Percentiles rank a stretch among this genome's conserved stretches.
Conservation (phyloP, 2,329 filamentous ascomycete species). For the Ilyonectria robusta region DNA sequence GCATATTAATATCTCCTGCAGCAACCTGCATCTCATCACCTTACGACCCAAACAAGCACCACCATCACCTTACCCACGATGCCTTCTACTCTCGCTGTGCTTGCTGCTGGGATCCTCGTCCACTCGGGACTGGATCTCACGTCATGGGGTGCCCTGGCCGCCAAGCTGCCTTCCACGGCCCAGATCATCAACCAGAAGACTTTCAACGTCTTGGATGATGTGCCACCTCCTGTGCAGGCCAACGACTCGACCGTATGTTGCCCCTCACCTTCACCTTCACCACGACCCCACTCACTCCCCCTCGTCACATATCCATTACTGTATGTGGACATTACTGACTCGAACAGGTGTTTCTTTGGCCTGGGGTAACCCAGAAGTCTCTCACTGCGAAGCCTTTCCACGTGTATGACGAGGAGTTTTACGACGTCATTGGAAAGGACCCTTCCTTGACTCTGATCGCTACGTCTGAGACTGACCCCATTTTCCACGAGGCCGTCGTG, state of each 20-base stretch:
- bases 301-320: accelerated
- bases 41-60: conserved; percentile 17
- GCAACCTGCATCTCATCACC: conserved; percentile 21
- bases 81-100: conserved; percentile 36
- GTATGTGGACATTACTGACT: neutral
- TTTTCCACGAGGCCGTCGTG: conserved; percentile 70
- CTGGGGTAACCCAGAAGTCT: conserved; percentile 40
- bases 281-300: neutral
- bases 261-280: neutral
- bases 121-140: conserved; percentile 26
- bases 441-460: conserved; percentile 66
- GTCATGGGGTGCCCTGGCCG: conserved; percentile 61
- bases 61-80: conserved; percentile 27
- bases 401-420: conserved; percentile 65
- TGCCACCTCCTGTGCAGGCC: conserved; percentile 33
- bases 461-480: conserved; percentile 58
- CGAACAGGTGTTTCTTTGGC: conserved; percentile 38
- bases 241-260: conserved; percentile 38
- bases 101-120: conserved; percentile 36
- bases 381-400: conserved; percentile 43
- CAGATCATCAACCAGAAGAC: conserved; percentile 43
- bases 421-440: conserved; percentile 62
- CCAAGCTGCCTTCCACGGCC: conserved; percentile 36
- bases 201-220: conserved; percentile 40
- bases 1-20: conserved; percentile 35